Evolutionary conservation across 441 rosid genomes (phyloP).

Genomic region (Bocquillonia castaneifolia): DNA sequence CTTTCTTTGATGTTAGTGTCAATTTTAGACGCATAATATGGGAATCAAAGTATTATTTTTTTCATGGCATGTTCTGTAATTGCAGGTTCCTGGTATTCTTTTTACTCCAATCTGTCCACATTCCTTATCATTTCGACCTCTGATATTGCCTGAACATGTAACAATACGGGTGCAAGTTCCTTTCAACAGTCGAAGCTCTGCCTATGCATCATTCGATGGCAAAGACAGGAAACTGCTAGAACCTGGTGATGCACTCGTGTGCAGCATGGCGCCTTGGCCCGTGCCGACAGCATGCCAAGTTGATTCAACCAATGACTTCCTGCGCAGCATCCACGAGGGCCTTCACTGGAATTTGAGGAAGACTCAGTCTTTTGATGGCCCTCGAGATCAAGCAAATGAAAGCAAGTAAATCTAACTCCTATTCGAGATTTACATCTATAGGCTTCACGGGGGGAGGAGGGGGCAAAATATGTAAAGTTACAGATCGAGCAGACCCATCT

Average conservation of each 20-base stretch:
- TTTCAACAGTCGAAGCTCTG: conserved; percentile 82
- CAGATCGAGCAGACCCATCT: background rate
- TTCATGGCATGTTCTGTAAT: conserved; percentile 3
- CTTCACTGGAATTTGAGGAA: conserved; percentile 96
- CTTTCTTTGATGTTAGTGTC: background rate
- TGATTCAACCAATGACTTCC: conserved; percentile 82
- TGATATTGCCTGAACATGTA: conserved; percentile 91
- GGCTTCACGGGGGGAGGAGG: background rate
- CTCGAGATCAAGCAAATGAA: conserved; percentile 27
- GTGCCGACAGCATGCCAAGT: conserved; percentile 88
- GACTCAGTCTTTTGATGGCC: conserved; percentile 79
- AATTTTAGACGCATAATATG: background rate
- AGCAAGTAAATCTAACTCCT: background rate
- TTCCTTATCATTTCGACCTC: conserved; percentile 93
- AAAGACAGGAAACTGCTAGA: conserved; percentile 74
- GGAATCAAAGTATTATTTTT: no score
- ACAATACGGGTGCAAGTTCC: conserved; percentile 80
- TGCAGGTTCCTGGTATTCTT: conserved; percentile 95
- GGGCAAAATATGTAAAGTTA: background rate
- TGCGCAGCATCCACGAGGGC: conserved; percentile 88
- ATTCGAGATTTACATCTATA: background rate
- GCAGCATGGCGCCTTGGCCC: conserved; percentile 99
- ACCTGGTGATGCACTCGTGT: conserved; percentile 88
- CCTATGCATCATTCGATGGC: conserved; percentile 96
- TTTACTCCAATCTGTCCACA: conserved; percentile 99